A percentile compares a stretch with the other conserved stretches of the same genome.
Evolutionary conservation across 805 yeast genomes (phyloP).

Genomic region (Isabelozyma gotoi): DNA sequence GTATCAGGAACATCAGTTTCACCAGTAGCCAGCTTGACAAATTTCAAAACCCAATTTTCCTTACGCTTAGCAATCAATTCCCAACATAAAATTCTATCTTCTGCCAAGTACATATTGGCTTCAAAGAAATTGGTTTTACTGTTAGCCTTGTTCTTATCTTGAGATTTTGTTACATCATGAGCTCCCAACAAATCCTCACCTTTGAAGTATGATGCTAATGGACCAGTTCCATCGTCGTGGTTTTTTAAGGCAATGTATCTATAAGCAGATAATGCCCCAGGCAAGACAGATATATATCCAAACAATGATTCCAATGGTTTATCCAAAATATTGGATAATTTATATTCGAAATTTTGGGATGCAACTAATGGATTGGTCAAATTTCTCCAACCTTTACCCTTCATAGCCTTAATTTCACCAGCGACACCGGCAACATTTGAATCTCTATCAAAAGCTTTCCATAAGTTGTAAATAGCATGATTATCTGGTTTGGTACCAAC

Average conservation of each 20-base stretch:
- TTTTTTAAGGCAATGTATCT: conserved; percentile 83
- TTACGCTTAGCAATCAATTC: conserved; percentile 85
- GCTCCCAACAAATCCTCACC: conserved; percentile 63
- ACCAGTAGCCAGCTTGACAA: conserved; percentile 90
- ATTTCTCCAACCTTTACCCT: conserved; percentile 83
- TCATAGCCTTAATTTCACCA: conserved; percentile 95
- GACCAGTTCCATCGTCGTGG: conserved; percentile 90
- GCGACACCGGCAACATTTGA: conserved; percentile 99
- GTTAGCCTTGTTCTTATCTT: conserved; percentile 15
- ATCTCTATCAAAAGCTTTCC: conserved; percentile 97
- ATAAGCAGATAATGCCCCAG: conserved; percentile 95
- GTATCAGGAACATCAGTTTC: conserved; percentile 95
- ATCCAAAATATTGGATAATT: conserved; percentile 93
- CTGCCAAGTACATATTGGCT: conserved; percentile 96
- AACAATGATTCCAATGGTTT: conserved; percentile 91
- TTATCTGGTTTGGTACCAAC: conserved; percentile 97
- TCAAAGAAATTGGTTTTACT: conserved; percentile 77
- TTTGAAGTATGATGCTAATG: conserved; percentile 81
- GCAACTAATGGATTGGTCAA: conserved; percentile 90
- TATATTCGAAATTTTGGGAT: conserved; percentile 94
- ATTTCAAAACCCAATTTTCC: conserved; percentile 86
- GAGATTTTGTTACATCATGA: conserved; percentile 7
- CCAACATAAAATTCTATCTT: conserved; percentile 95
- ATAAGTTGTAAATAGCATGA: conserved; percentile 83
- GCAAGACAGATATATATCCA: conserved; percentile 90